Base-by-base conservation (phyloP, 2,329 filamentous ascomycete species). In the Colletotrichum caudatum region DNA sequence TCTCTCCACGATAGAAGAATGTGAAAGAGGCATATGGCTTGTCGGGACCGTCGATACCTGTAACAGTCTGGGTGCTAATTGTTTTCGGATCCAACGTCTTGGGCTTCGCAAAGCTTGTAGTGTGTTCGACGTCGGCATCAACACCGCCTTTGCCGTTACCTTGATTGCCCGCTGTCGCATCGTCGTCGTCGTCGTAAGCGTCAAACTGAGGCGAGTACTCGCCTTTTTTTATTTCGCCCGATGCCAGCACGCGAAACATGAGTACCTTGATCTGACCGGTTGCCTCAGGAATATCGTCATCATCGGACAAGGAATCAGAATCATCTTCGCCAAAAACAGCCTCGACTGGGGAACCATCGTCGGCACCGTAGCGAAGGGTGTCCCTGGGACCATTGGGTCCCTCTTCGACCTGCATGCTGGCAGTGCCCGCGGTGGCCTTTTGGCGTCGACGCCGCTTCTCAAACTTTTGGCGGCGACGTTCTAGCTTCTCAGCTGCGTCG, bases 31-130 rank as follows among this genome's bases (percentile, higher is more conserved):
- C 96, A 82, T 97, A 99, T 4, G 97, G 96, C 82, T 95, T 96
- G 74, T 98, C 95, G 26, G 95, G 94, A 0, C 94, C 94, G 80
- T 99, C 96, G 74, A 98, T 97, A 23, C 95, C 96, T 11, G 96
- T 98, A n/a, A 99, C 96, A 0, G 96, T 99, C 83, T 99, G 96
- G 3, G 96, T 99, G 79, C 95, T 98, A 79, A 99, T 99, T 2
- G 94, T 94, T 83, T 98, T 98, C 0, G 95, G 95, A 83, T 98
- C 97, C 64, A 98, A 87, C 1, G 94, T 93, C 86, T 98, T 98
- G 18, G 95, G 95, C 83, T 98, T 97, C 12, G 95, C 95, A 81
- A 98, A 98, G 79, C 95, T 97, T 9, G 96, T 98, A 2, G 96
- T 98, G 80, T 99, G 96, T 82, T 98, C 96, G 68, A 98, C 89